phyloP scores from a whole-genome alignment of 1,139 yeast species.

The Protomyces macrosporus region DNA sequence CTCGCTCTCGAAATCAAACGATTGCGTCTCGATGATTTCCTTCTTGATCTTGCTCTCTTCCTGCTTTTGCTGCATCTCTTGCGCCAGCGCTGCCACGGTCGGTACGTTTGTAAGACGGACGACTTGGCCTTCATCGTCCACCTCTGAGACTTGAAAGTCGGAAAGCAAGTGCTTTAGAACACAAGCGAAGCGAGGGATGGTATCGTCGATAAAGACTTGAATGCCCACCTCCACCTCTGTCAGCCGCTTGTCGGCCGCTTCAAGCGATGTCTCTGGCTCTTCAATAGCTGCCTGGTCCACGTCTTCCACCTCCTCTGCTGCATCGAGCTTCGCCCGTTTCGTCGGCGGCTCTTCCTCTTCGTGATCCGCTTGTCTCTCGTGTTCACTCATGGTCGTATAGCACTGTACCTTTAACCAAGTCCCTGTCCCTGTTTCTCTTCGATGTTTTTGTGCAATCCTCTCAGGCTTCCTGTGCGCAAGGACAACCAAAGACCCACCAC shows the following conservation, averaged over 20 bases:
- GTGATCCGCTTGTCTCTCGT: not conserved
- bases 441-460: too few relatives aligned
- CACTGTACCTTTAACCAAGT: not conserved
- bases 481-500: too few relatives aligned
- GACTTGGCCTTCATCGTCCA: constrained; percentile 4
- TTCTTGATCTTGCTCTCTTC: constrained; percentile 42
- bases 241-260: not conserved
- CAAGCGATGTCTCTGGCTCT: not conserved
- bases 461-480: too few relatives aligned
- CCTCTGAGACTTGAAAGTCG: constrained; percentile 54
- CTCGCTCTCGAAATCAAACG: constrained; percentile 35
- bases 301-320: not conserved
- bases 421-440: not conserved
- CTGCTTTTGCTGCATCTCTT: constrained; percentile 42
- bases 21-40: constrained; percentile 25
- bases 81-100: constrained; percentile 43
- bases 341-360: not conserved
- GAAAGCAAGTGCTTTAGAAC: constrained; percentile 60
- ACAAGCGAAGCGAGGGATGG: constrained; percentile 39
- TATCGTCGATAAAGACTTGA: constrained; percentile 92
- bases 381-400: too few relatives aligned
- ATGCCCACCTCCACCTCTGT: constrained; percentile 51
- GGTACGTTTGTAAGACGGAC: constrained; percentile 49
- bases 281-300: not conserved
- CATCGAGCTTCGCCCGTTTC: not conserved